These are phyloP conservation scores for Cyclocybe cylindracea DNA, from an alignment of 768 basidiomycete species.

Conservation along the genomic window DNA sequence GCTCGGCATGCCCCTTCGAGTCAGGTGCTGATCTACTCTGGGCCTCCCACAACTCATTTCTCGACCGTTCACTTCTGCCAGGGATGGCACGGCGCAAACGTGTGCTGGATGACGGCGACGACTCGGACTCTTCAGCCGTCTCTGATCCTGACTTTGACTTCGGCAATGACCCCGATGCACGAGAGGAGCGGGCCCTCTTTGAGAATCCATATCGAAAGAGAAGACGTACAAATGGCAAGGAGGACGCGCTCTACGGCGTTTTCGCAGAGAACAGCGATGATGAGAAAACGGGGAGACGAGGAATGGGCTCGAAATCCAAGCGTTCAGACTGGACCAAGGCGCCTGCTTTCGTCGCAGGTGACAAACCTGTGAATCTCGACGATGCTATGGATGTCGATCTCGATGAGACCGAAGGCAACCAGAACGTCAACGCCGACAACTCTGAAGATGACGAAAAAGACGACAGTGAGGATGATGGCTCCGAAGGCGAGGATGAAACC, in stretches of 20 bases:
- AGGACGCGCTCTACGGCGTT: slow-evolving; percentile 75
- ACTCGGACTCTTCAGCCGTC: slow-evolving; percentile 65
- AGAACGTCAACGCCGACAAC: slow-evolving; percentile 24
- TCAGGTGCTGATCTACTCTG: slow-evolving; percentile 8
- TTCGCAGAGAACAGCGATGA: slow-evolving; percentile 75
- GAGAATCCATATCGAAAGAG: slow-evolving; percentile 75
- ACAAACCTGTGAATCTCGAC: slow-evolving; percentile 48
- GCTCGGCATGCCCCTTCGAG: not conserved
- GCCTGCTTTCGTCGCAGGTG: slow-evolving; percentile 71
- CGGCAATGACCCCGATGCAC: slow-evolving; percentile 59
- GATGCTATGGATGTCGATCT: slow-evolving; percentile 39
- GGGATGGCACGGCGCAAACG: slow-evolving; percentile 78
- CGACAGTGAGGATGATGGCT: slow-evolving; percentile 35
- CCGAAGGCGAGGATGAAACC: slow-evolving; percentile 36
- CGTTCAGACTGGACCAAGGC: slow-evolving; percentile 74
- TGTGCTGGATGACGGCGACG: slow-evolving; percentile 71
- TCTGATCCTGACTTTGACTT: slow-evolving; percentile 51
- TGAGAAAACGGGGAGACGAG: slow-evolving; percentile 31
- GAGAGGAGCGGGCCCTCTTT: slow-evolving; percentile 76
- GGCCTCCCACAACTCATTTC: not conserved
- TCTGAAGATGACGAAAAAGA: slow-evolving; percentile 38
- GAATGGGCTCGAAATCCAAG: slow-evolving; percentile 27
- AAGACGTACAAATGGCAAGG: slow-evolving; percentile 63
- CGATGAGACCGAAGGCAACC: slow-evolving; percentile 27
- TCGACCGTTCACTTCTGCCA: not conserved